These are phyloP conservation scores for Penicillium cosmopolitanum DNA, from an alignment of 495 filamentous ascomycete species.

Conservation along the genomic window DNA sequence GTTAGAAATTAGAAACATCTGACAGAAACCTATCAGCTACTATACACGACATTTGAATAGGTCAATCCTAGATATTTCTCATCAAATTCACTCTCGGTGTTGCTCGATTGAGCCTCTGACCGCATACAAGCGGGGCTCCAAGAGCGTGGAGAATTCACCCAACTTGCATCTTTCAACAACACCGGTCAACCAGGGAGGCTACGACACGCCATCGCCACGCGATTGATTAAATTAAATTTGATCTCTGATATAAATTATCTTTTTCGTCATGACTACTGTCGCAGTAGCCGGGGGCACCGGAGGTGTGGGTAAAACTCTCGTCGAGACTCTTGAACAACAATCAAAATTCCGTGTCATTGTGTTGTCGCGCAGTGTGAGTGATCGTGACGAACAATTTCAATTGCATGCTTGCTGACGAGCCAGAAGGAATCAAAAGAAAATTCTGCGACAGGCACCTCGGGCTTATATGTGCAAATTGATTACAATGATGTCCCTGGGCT, in stretches of 20 bases:
- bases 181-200: neutral
- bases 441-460: conserved; percentile 5
- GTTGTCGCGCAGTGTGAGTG: conserved; percentile 39
- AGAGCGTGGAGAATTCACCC: no score
- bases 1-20: no score
- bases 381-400: neutral
- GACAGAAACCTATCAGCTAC: no score
- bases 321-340: conserved; percentile 45
- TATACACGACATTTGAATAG: no score
- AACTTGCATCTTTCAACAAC: neutral
- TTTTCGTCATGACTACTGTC: conserved; percentile 40
- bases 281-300: conserved; percentile 60
- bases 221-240: no score
- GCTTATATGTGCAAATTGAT: conserved; percentile 34
- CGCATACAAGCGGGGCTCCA: no score
- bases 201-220: neutral
- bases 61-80: no score
- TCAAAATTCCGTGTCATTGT: conserved; percentile 48
- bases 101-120: no score
- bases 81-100: no score
- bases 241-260: neutral
- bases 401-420: conserved; percentile 16
- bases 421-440: conserved; percentile 16
- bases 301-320: conserved; percentile 53
- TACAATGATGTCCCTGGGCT: conserved; percentile 47